phyloP scores from a whole-genome alignment of 106 monocot species.

The Narthecium ossifragum region DNA sequence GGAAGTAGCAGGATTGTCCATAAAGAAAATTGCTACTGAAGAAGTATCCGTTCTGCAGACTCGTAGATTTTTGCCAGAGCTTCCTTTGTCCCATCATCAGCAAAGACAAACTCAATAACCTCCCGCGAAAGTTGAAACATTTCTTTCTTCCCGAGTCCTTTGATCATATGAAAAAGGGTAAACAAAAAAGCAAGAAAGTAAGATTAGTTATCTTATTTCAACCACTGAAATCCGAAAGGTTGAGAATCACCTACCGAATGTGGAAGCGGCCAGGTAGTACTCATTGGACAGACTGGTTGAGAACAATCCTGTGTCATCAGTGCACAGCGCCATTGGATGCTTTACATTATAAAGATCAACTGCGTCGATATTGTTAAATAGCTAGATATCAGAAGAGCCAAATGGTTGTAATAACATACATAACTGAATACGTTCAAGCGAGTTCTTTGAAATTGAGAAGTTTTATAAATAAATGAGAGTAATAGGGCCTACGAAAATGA shows the following conservation, averaged over 20 bases:
- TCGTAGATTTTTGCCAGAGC: slow-evolving; percentile 46
- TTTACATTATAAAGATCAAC: slow-evolving; percentile 77
- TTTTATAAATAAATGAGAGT: neutral
- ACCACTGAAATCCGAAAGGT: too few relatives aligned
- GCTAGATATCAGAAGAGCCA: too few relatives aligned
- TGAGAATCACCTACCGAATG: slow-evolving; percentile 87
- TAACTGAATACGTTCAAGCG: too few relatives aligned
- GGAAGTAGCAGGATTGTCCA: too few relatives aligned
- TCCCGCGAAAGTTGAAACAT: slow-evolving; percentile 48
- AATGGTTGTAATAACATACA: too few relatives aligned
- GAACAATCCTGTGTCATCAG: slow-evolving; percentile 89
- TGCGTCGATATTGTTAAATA: slow-evolving; percentile 20
- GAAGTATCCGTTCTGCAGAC: slow-evolving; percentile 20
- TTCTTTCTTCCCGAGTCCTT: slow-evolving; percentile 56
- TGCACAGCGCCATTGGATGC: slow-evolving; percentile 82
- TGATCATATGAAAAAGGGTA: neutral
- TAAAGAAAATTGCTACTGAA: too few relatives aligned
- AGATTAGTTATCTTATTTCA: too few relatives aligned
- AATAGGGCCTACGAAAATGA: slow-evolving; percentile 65
- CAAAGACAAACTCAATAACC: slow-evolving; percentile 52
- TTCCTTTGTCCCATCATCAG: slow-evolving; percentile 56
- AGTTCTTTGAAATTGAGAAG: too few relatives aligned
- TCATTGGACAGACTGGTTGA: slow-evolving; percentile 82
- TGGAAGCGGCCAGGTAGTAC: slow-evolving; percentile 60
- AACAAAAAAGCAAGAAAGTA: neutral